A percentile compares a stretch with the other conserved stretches of the same genome.
Conservation (phyloP, 441 rosid species). For the Erodium moschatum region DNA sequence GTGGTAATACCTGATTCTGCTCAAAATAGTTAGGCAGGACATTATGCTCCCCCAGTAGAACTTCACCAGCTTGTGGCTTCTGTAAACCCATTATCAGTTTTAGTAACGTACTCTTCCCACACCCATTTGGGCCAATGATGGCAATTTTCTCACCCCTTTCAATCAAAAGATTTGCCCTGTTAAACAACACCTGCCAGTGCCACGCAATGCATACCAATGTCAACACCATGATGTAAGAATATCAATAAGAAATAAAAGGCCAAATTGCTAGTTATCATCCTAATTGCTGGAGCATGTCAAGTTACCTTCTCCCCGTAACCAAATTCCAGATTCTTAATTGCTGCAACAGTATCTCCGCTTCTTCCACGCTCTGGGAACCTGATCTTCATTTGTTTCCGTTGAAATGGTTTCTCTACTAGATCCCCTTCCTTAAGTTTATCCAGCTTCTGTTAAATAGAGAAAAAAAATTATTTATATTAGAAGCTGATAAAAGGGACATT, state of each 20-base stretch:
- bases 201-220: constrained; percentile 19
- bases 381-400: constrained; percentile 82
- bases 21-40: constrained; percentile 94
- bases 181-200: constrained; percentile 50
- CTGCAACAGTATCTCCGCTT: constrained; percentile 66
- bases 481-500: neutral
- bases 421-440: constrained; percentile 75
- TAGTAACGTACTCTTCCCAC: constrained; percentile 86
- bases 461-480: constrained; percentile 5
- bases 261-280: neutral
- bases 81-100: constrained; percentile 71
- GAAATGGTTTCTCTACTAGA: constrained; percentile 83
- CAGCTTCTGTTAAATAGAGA: constrained; percentile 46
- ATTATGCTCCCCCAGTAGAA: constrained; percentile 80
- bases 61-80: constrained; percentile 63
- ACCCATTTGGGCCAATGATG: constrained; percentile 86
- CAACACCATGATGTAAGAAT: constrained; percentile 11
- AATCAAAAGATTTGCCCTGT: constrained; percentile 58
- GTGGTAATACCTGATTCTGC: constrained; percentile 72
- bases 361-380: constrained; percentile 91
- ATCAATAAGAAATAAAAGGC: constrained; percentile 10
- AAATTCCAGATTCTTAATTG: constrained; percentile 57
- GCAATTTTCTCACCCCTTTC: constrained; percentile 87
- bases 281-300: constrained; percentile 11
- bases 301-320: constrained; percentile 68